phyloP scores from a whole-genome alignment of 2,329 filamentous ascomycete species.

The Calonectria hawksworthii region DNA sequence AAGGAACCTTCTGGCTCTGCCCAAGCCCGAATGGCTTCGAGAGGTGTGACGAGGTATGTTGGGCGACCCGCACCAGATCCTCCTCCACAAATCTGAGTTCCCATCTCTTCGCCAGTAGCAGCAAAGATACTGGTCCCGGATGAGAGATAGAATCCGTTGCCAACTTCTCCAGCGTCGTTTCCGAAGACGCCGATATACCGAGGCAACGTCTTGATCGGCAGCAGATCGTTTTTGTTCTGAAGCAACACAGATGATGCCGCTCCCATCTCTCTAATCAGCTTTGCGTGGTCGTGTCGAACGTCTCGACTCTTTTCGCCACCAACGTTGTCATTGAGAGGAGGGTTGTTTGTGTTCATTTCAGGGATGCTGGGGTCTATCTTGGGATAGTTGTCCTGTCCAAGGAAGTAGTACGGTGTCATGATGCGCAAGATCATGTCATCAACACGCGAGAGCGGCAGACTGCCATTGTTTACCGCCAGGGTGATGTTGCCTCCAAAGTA shows the following conservation, averaged over 20 bases:
- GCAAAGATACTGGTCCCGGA: not conserved
- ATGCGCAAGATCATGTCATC: slow-evolving; percentile 65
- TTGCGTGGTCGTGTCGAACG: slow-evolving; percentile 65
- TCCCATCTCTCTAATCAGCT: slow-evolving; percentile 66
- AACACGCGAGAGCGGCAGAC: slow-evolving; percentile 53
- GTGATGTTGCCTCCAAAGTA: slow-evolving; percentile 61
- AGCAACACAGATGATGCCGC: slow-evolving; percentile 74
- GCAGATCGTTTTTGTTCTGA: slow-evolving; percentile 74
- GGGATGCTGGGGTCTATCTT: slow-evolving; percentile 53
- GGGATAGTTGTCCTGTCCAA: slow-evolving; percentile 62
- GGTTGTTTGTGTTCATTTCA: slow-evolving; percentile 51
- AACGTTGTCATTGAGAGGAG: not conserved
- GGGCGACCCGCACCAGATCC: slow-evolving; percentile 59
- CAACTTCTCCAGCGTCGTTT: slow-evolving; percentile 56
- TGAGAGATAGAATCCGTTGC: not conserved
- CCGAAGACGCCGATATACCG: slow-evolving; percentile 68
- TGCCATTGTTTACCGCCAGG: slow-evolving; percentile 60
- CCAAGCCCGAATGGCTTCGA: slow-evolving; percentile 60
- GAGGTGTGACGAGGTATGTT: slow-evolving; percentile 54
- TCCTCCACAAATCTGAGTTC: slow-evolving; percentile 71
- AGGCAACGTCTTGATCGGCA: slow-evolving; percentile 68
- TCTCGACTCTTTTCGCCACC: slow-evolving; percentile 63
- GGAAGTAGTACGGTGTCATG: slow-evolving; percentile 62
- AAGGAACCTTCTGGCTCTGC: slow-evolving; percentile 61
- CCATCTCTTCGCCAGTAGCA: slow-evolving; percentile 58